Evolutionary conservation across 2,329 filamentous ascomycete species (phyloP), one percentile per base, ranked within the genome.

Genomic region (Colletotrichum eremochloae): DNA sequence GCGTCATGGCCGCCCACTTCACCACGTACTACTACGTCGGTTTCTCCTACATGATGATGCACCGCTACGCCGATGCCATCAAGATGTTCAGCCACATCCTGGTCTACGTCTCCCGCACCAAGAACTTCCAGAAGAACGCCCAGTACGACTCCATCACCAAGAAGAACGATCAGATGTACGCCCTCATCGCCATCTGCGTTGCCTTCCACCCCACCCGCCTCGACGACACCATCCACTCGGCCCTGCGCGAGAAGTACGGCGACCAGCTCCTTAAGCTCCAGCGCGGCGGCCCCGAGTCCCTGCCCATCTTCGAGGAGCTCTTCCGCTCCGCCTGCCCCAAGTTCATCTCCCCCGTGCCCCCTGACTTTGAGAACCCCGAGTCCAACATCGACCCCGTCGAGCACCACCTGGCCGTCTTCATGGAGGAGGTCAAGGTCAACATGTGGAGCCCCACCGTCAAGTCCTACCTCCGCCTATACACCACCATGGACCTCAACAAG

Each of bases 1-100:
- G 96, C 76, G 96, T 99, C 82, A 98, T 99, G 96, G 96, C 96
- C 67, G 96, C 96, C 71, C 96, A 99, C 88, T 98, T 98, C 87
- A 98, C 96, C 77, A 99, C 96, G 76, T 99, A 98, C 91, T 99
- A 99, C 91, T 98, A 98, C 83, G 96, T 99, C 75, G 96, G 96
- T 78, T 99, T 99, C 91, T 97, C 94, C 77, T 99, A 99, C 92
- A 98, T 99, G 96, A 99, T 99, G 96, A 97, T 98, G 94, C 95
- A 96, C 86, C 94, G 96, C 82, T 99, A 99, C 83, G 94, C 95
- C 84, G 96, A 99, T 85, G 96, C 96, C 83, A 98, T 99, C 86
- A 95, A 96, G 89, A 97, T 98, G 93, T 99, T 99, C 91, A 97
- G 94, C 89, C 96, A 99, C 90, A 99, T 99, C 84, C 91, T 99